Evolutionary conservation across 805 yeast species (phyloP), one percentile per base, ranked within the genome.

Genomic region (Tetrapisispora fleetii): DNA sequence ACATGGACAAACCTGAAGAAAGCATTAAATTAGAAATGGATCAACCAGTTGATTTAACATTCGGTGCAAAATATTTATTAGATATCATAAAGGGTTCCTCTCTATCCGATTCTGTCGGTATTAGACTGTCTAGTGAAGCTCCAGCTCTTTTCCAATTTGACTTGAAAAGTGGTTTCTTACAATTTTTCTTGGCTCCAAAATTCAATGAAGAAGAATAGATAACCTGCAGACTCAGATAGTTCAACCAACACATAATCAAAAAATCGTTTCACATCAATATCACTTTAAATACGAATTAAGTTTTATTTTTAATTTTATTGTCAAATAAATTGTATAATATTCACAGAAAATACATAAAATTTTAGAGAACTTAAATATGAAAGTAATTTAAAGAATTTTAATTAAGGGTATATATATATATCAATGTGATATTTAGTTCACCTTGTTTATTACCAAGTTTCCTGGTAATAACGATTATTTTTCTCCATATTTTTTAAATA

Each of bases 101-200:
- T 30, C 76, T 93, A 56, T 77, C 96, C 1, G 70, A 77, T 41
- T 74, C 82, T 40, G 90, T 91, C 52, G 85, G 93, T 38, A 76
- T 93, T 55, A 85, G 87, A 68, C 77, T 93, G 62, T 85, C 95
- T 18, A 91, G 85, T 61, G 88, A 85, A 64, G 82, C 93, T 16
- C 99, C 99, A 33, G 95, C 97, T 39, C 73, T 89, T 67, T 88
- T 93, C 63, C 97, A 91, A 72, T 93, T 83, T 72, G 84, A 83
- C 69, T 75, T 93, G 64, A 57, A 62, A 33, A 85, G 91, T 67
- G 99, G 99, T 48, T 86, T 87, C 70, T 75, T 93, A 67, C 83
- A 96, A 67, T 93, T 85, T 79, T 93, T 86, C 78, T 78, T 93
- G 67, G 99, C 99, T 58, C 99, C 99, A 51, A 91, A 93, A 77